Conservation (phyloP, 148 eudicot genomes). For the Amaranthus cruentus region DNA sequence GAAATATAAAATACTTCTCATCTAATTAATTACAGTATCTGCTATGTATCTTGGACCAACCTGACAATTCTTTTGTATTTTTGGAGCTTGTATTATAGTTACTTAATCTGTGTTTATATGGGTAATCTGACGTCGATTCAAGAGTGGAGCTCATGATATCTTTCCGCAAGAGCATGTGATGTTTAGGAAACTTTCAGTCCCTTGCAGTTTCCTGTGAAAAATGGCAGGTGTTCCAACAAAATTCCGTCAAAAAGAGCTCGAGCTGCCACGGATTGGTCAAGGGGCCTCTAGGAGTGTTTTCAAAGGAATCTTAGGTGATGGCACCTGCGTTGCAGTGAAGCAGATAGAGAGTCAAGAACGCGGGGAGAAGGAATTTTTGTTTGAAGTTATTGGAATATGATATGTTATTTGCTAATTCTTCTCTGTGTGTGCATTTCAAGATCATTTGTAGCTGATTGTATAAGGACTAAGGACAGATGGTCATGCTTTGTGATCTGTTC, state of each 20-base stretch:
- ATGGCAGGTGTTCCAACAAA: constrained; percentile 69
- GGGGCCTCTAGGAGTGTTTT: constrained; percentile 67
- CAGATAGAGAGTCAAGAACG: constrained; percentile 52
- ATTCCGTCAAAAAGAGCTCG: constrained; percentile 51
- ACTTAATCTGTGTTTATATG: constrained; percentile 39
- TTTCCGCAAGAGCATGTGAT: constrained; percentile 13
- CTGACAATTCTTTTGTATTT: constrained; percentile 42
- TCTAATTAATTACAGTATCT: constrained; percentile 40
- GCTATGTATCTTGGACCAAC: constrained; percentile 41
- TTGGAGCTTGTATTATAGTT: constrained; percentile 38
- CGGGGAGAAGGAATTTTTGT: constrained; percentile 54
- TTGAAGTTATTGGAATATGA: constrained; percentile 36
- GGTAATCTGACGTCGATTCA: constrained; percentile 20
- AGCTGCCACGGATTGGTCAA: constrained; percentile 42
- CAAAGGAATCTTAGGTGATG: constrained; percentile 58
- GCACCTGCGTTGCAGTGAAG: constrained; percentile 63
- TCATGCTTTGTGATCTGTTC: too few species aligned
- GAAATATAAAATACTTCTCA: constrained; percentile 40
- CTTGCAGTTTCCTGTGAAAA: constrained; percentile 60
- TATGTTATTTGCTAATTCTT: too few species aligned
- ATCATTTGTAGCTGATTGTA: too few species aligned
- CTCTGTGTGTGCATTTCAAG: too few species aligned
- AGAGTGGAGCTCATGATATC: constrained; percentile 10
- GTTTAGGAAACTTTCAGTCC: constrained; percentile 26
- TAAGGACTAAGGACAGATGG: too few species aligned